Conservation (phyloP, 2,329 filamentous ascomycete species). For the Penicillium decumbens region DNA sequence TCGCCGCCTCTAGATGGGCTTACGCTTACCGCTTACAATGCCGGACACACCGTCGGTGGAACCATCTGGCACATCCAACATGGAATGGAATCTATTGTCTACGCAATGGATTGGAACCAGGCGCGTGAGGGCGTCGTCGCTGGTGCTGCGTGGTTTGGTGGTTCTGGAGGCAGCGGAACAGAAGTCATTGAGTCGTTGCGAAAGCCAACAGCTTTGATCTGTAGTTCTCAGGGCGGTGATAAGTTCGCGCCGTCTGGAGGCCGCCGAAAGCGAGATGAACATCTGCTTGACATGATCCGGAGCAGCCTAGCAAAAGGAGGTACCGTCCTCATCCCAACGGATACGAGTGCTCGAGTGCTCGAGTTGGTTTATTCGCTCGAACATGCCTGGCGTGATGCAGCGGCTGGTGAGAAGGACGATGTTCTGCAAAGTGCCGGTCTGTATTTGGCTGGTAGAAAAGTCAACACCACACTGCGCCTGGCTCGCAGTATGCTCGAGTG, state of each 20-base stretch:
- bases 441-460: constrained; percentile 80
- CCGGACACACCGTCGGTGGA: constrained; percentile 89
- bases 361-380: constrained; percentile 91
- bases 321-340: constrained; percentile 86
- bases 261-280: constrained; percentile 76
- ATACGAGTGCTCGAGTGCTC: constrained; percentile 89
- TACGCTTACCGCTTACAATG: constrained; percentile 93
- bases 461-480: constrained; percentile 82
- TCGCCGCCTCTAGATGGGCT: constrained; percentile 85
- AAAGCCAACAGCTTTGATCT: constrained; percentile 89
- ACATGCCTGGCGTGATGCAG: constrained; percentile 76
- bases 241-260: constrained; percentile 66
- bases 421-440: constrained; percentile 54
- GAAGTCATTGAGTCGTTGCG: constrained; percentile 91
- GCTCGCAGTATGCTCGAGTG: constrained; percentile 95
- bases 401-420: constrained; percentile 49
- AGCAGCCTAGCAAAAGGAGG: constrained; percentile 77
- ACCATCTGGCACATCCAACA: constrained; percentile 99
- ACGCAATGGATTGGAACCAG: constrained; percentile 97
- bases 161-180: constrained; percentile 70
- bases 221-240: constrained; percentile 77
- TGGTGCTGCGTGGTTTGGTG: constrained; percentile 88
- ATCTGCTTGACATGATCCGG: constrained; percentile 73
- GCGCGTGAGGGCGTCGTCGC: constrained; percentile 92
- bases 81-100: constrained; percentile 92